Base-by-base conservation (phyloP, 495 filamentous ascomycete genomes). In the Penicillium simplicissimum region DNA sequence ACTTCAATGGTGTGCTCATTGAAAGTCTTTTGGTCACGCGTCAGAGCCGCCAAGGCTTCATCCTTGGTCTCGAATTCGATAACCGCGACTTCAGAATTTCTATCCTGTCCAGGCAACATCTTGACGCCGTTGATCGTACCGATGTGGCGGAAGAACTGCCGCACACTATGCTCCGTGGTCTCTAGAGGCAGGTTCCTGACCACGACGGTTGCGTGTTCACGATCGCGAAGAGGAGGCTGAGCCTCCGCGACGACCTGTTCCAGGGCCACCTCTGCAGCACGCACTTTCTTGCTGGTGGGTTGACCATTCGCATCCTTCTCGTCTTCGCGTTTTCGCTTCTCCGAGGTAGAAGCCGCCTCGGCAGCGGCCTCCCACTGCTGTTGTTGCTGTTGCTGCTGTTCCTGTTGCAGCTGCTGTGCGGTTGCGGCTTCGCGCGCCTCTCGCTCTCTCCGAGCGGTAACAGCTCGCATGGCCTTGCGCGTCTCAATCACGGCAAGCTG, bases 61-160 rank as follows among this genome's bases (percentile, higher is more conserved):
- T 96, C 90, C 42, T 83, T 84, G 1, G 83, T 81, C 40, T 89
- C 84, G 67, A 97, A 97, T 71, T 98, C 95, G 58, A 98, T 87
- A 53, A 90, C 78, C 8, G 92, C 93, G 0, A 85, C 84, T 23
- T 84, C 73, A n/a, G 86, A 87, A 21, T 79, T 71, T 9, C 76
- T 78, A 47, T 86, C 82, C 6, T 83, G 76, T 28, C 87, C 83
- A 21, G 77, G 74, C 28, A 87, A 70, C 49, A 93, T 72, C 47
- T 86, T 88, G 31, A 96, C 73, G 57, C 84, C 85, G 65, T 93
- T 93, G 68, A 96, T 88, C 19, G 86, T 85, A 13, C 93, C 93
- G 64, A 86, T 84, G 71, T 93, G 91, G 69, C 88, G 84, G 75
- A 98, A 98, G 70, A 94, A 98, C 74, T 95, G 87, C 40, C 90